Percentiles rank a stretch among this genome's conserved stretches.
These are phyloP conservation scores for Alternaria hordeiaustralica DNA, from an alignment of 2,329 filamentous ascomycete genomes.

Conservation along the genomic window DNA sequence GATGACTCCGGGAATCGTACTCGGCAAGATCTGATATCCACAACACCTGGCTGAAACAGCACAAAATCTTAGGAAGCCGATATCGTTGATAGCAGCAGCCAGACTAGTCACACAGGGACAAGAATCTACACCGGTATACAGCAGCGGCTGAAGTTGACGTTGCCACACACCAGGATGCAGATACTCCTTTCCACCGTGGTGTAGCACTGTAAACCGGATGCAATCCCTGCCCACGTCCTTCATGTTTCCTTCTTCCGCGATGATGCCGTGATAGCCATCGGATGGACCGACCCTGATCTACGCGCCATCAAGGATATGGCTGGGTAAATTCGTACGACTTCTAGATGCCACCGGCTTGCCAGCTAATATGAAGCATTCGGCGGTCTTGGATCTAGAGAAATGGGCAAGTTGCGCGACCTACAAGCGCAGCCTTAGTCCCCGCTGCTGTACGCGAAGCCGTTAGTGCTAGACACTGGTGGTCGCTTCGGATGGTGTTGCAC, in stretches of 20 bases:
- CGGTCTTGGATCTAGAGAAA: background rate
- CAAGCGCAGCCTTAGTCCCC: background rate
- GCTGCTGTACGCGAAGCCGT: background rate
- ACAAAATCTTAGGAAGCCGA: background rate
- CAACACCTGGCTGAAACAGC: background rate
- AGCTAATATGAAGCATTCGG: background rate
- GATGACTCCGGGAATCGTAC: background rate
- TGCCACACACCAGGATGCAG: background rate
- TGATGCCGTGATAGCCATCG: background rate
- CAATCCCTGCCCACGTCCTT: background rate
- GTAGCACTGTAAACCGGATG: background rate
- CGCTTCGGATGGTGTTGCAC: background rate
- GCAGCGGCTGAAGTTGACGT: background rate
- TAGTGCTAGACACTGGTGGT: background rate
- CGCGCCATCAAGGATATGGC: background rate
- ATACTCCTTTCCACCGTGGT: background rate
- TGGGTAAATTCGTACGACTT: background rate
- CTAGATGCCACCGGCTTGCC: background rate
- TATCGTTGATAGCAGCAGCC: background rate
- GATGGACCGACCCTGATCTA: background rate
- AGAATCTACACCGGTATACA: background rate
- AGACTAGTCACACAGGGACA: background rate
- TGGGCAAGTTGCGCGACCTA: background rate
- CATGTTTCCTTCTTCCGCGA: background rate
- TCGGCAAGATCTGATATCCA: background rate